Conservation (phyloP, 441 rosid genomes). For the Pelargonium australe region DNA sequence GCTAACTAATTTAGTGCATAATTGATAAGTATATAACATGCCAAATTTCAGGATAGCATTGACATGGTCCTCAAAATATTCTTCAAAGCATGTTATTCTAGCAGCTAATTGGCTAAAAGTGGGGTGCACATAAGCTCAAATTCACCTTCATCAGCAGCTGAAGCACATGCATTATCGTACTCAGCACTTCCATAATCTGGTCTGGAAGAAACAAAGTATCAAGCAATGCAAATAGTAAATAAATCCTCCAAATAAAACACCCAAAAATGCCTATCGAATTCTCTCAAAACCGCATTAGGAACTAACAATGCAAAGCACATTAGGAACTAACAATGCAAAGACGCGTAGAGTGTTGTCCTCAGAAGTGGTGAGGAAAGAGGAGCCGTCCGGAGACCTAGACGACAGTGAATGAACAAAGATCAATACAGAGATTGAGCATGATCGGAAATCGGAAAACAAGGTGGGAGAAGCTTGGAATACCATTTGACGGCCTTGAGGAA, state of each 20-base stretch:
- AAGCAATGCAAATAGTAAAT: neutral
- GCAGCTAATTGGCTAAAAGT: neutral
- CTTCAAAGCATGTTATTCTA: neutral
- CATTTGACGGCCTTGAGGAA: constrained; percentile 77
- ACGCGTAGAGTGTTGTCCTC: constrained; percentile 64
- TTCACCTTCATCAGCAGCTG: constrained; percentile 41
- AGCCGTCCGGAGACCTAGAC: constrained; percentile 79
- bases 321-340: constrained; percentile 48
- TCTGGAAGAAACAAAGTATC: constrained; percentile 26
- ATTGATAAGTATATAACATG: neutral
- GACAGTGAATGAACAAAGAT: constrained; percentile 7
- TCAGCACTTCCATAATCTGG: constrained; percentile 41
- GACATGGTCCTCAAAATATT: neutral
- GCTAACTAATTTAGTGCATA: neutral
- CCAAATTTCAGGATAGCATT: neutral
- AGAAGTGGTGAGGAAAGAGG: constrained; percentile 58
- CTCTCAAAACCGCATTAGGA: too few species aligned
- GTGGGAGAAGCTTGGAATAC: constrained; percentile 21
- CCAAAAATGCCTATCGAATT: neutral
- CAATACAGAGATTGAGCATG: neutral
- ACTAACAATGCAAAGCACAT: neutral
- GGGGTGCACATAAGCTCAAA: neutral
- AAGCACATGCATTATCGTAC: constrained; percentile 25
- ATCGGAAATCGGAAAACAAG: constrained; percentile 2
- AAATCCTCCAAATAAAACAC: neutral